Percentiles rank a stretch among this genome's conserved stretches.
These are phyloP conservation scores for Byssochlamys sp. DNA, from an alignment of 2,329 filamentous ascomycete species.

Conservation along the genomic window DNA sequence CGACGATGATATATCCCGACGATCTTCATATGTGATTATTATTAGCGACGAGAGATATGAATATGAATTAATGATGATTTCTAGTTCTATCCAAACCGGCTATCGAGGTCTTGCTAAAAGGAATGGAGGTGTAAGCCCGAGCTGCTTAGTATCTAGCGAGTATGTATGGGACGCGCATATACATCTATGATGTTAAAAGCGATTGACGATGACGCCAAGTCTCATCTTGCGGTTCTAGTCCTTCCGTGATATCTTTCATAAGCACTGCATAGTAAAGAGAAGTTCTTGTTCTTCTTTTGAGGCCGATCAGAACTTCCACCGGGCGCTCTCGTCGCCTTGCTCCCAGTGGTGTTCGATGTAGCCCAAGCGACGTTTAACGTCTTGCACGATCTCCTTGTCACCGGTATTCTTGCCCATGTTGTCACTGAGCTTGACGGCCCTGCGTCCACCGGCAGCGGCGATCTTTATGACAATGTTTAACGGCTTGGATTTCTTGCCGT, in stretches of 20 bases:
- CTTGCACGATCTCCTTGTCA: conserved; percentile 64
- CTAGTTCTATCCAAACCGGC: neutral
- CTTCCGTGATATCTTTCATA: neutral
- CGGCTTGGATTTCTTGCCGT: conserved; percentile 73
- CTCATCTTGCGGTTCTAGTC: neutral
- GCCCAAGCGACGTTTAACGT: conserved; percentile 75
- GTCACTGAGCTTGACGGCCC: conserved; percentile 86
- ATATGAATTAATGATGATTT: neutral
- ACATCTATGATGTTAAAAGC: neutral
- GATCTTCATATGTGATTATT: neutral
- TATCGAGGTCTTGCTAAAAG: neutral
- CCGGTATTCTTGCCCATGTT: conserved; percentile 93
- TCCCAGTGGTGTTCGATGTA: conserved; percentile 80
- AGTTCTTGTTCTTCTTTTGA: neutral
- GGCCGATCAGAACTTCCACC: conserved; percentile 53
- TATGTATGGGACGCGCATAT: neutral
- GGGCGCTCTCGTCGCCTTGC: conserved; percentile 69
- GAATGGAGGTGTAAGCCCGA: neutral
- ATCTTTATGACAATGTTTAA: conserved; percentile 98
- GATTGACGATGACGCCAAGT: neutral
- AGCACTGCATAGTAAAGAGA: neutral
- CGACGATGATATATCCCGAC: neutral
- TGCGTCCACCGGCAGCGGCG: conserved; percentile 67
- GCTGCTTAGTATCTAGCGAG: neutral
- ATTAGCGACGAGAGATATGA: neutral